Conservation (phyloP, 345 rosid species). For the Linum usitatissimum region DNA sequence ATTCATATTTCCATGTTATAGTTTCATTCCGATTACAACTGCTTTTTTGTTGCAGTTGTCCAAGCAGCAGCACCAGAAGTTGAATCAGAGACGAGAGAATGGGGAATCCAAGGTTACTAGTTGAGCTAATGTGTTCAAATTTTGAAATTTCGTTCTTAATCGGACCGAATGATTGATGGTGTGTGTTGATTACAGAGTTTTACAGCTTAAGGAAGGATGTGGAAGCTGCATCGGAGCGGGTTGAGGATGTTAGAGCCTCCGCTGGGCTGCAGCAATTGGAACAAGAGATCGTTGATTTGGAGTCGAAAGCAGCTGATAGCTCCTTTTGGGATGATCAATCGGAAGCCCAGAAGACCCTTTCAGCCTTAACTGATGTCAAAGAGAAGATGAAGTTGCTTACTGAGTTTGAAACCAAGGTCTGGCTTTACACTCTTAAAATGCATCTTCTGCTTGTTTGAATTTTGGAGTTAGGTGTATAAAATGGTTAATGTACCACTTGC, state of each 20-base stretch:
- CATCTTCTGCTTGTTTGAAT: not conserved
- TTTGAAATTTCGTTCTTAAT: not conserved
- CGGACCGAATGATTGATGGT: not conserved
- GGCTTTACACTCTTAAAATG: not conserved
- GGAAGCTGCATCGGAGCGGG: slow-evolving; percentile 50
- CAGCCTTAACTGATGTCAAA: slow-evolving; percentile 64
- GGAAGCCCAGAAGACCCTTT: slow-evolving; percentile 66
- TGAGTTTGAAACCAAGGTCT: slow-evolving; percentile 68
- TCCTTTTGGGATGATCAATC: slow-evolving; percentile 84
- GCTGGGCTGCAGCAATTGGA: slow-evolving; percentile 44
- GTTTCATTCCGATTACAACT: not conserved
- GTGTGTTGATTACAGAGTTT: slow-evolving; percentile 40
- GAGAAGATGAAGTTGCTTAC: slow-evolving; percentile 46
- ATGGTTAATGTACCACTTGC: not conserved
- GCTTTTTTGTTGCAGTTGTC: slow-evolving; percentile 26
- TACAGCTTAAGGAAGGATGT: slow-evolving; percentile 75
- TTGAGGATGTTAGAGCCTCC: slow-evolving; percentile 59
- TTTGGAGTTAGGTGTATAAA: not conserved
- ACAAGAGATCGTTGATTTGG: slow-evolving; percentile 43
- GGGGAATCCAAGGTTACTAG: slow-evolving; percentile 65
- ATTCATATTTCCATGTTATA: not conserved
- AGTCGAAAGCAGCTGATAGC: slow-evolving; percentile 54
- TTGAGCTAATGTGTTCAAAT: no score
- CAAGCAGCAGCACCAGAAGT: slow-evolving; percentile 35
- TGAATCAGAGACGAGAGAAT: slow-evolving; percentile 45